These are phyloP conservation scores for Colletotrichum sp. DNA, from an alignment of 2,329 filamentous ascomycete species.

Conservation along the genomic window DNA sequence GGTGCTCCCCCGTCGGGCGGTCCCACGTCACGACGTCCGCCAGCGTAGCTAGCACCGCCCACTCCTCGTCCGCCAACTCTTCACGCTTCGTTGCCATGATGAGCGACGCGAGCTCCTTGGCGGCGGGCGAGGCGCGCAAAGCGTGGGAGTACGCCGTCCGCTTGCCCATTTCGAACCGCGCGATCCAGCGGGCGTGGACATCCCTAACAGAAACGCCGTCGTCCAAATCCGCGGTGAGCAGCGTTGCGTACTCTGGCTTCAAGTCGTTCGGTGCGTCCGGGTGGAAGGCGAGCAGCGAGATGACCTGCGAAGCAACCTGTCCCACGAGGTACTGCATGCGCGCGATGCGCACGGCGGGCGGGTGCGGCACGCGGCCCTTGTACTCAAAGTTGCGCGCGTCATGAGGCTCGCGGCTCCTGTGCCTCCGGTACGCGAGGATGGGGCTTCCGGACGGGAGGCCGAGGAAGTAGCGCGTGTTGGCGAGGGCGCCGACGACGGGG, in stretches of 20 bases:
- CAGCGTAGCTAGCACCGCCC: not conserved
- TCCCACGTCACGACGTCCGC: not conserved
- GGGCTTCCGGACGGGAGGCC: not conserved
- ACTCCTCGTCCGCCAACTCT: not conserved
- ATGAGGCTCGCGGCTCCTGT: not conserved
- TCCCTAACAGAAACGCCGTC: not conserved
- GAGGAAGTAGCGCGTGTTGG: not conserved
- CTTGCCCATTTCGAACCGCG: not conserved
- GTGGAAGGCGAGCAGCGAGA: not conserved
- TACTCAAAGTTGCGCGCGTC: not conserved
- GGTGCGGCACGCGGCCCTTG: not conserved
- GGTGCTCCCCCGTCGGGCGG: not conserved
- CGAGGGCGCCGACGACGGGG: not conserved
- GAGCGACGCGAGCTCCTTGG: not conserved
- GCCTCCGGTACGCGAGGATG: not conserved
- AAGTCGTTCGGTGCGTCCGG: not conserved
- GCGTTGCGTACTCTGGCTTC: not conserved
- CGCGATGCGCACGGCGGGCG: not conserved
- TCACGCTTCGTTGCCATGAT: not conserved
- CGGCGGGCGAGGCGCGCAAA: fast-evolving
- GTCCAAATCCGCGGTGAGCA: not conserved
- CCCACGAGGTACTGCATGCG: not conserved
- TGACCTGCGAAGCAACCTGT: not conserved
- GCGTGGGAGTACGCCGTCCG: not conserved
- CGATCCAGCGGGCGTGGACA: not conserved